These are phyloP conservation scores for Davidsoniella eucalypti DNA, from an alignment of 2,329 filamentous ascomycete genomes.

Conservation along the genomic window DNA sequence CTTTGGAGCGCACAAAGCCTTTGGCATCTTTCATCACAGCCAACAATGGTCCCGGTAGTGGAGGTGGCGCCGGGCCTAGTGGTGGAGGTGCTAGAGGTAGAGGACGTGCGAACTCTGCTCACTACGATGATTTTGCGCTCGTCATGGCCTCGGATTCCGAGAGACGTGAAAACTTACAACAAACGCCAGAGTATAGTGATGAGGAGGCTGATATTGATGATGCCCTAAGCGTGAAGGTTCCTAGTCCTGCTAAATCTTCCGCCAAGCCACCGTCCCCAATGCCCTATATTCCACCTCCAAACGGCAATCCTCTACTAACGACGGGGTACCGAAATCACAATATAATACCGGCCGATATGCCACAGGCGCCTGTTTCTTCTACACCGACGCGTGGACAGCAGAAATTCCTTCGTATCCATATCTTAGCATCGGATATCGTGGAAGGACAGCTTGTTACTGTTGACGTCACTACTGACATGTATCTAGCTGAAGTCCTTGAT, in stretches of 20 bases:
- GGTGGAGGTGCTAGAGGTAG: slow-evolving; percentile 27
- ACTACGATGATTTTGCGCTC: slow-evolving; percentile 69
- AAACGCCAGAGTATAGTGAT: slow-evolving; percentile 47
- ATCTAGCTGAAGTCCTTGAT: slow-evolving; percentile 68
- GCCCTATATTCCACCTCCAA: slow-evolving; percentile 15
- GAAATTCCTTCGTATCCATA: slow-evolving; percentile 56
- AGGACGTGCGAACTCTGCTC: slow-evolving; percentile 49
- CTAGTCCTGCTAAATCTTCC: slow-evolving; percentile 21
- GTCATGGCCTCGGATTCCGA: slow-evolving; percentile 54
- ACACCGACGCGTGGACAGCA: slow-evolving; percentile 43
- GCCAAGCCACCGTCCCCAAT: slow-evolving; percentile 22
- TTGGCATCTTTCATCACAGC: slow-evolving; percentile 68
- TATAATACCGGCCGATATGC: slow-evolving; percentile 40
- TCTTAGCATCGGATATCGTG: slow-evolving; percentile 50
- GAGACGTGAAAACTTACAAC: slow-evolving; percentile 49
- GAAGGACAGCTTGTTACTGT: slow-evolving; percentile 59
- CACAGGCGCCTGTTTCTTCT: slow-evolving; percentile 27
- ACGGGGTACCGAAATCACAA: slow-evolving; percentile 37
- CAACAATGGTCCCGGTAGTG: slow-evolving; percentile 44
- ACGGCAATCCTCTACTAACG: slow-evolving; percentile 39
- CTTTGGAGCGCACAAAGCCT: slow-evolving; percentile 55
- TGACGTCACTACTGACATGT: slow-evolving; percentile 66
- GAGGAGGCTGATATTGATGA: slow-evolving; percentile 27
- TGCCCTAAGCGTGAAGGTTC: slow-evolving; percentile 18
- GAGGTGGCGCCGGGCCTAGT: slow-evolving; percentile 43